Conservation (phyloP, 2,329 filamentous ascomycete species). For the Pseudocercospora fijiensis region DNA sequence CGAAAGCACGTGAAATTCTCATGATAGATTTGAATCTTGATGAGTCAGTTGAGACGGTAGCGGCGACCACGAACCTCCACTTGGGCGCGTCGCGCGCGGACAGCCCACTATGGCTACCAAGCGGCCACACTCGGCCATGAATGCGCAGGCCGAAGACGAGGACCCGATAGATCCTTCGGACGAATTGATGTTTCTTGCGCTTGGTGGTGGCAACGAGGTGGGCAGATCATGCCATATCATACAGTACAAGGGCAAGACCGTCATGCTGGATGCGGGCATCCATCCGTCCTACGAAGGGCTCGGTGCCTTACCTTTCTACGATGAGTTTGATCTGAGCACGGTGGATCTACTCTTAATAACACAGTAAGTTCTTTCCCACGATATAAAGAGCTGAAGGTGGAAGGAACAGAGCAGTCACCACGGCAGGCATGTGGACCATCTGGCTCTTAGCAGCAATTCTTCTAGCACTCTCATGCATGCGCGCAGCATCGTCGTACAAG, state of each 20-base stretch:
- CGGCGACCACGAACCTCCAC: neutral
- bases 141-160: slow-evolving; percentile 65
- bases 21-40: neutral
- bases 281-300: slow-evolving; percentile 95
- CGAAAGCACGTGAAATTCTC: neutral
- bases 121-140: slow-evolving; percentile 65
- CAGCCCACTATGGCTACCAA: slow-evolving; percentile 76
- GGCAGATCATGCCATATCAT: slow-evolving; percentile 96
- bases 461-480: slow-evolving; percentile 5
- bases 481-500: slow-evolving; percentile 8
- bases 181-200: slow-evolving; percentile 87
- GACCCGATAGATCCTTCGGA: slow-evolving; percentile 91
- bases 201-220: slow-evolving; percentile 96
- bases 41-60: neutral
- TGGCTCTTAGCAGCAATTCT: slow-evolving; percentile 4
- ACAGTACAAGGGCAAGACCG: slow-evolving; percentile 98
- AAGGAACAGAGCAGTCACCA: slow-evolving; percentile 21
- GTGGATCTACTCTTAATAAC: slow-evolving; percentile 96
- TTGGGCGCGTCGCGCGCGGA: slow-evolving; percentile 16
- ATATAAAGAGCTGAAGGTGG: neutral
- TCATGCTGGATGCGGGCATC: slow-evolving; percentile 98
- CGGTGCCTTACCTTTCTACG: slow-evolving; percentile 91
- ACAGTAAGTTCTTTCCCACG: slow-evolving; percentile 71
- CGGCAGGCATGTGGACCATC: slow-evolving; percentile 13
- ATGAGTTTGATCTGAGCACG: slow-evolving; percentile 95